Evolutionary conservation across 2,329 filamentous ascomycete genomes (phyloP).

Genomic region (Aspergillus fumigatiaffinis): DNA sequence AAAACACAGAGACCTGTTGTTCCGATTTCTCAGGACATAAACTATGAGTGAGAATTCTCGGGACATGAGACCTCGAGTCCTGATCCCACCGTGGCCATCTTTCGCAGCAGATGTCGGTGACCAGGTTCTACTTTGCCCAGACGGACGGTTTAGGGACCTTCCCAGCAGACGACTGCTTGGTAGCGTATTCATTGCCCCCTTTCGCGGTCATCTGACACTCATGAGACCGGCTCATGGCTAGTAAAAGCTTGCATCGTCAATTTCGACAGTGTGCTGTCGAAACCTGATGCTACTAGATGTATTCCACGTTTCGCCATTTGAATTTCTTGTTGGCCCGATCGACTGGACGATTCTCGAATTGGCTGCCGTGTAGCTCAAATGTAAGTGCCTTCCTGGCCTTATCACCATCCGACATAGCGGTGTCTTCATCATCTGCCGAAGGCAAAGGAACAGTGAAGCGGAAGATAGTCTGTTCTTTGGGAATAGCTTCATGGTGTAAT

Average conservation of each 20-base stretch:
- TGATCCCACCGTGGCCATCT: background rate
- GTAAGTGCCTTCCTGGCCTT: slow-evolving; percentile 50
- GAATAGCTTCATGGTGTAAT: slow-evolving; percentile 52
- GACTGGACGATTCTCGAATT: slow-evolving; percentile 76
- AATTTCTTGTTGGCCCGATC: slow-evolving; percentile 91
- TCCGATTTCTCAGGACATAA: background rate
- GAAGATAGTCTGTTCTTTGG: slow-evolving; percentile 88
- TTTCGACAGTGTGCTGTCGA: background rate
- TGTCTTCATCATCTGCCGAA: slow-evolving; percentile 17
- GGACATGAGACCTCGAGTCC: background rate
- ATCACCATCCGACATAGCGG: slow-evolving; percentile 11
- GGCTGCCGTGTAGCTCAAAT: slow-evolving; percentile 83
- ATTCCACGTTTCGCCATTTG: slow-evolving; percentile 74
- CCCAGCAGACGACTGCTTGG: background rate
- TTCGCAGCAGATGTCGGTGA: background rate
- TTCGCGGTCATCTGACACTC: background rate
- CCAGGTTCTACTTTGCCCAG: no score
- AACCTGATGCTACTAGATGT: slow-evolving; percentile 27
- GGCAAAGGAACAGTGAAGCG: slow-evolving; percentile 63
- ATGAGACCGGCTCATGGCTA: background rate
- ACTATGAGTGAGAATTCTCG: background rate
- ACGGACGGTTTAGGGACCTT: no score
- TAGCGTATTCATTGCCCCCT: background rate
- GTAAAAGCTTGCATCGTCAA: background rate
- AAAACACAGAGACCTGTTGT: background rate